Evolutionary conservation across 148 eudicot genomes (phyloP).

Genomic region (Fallopia convolvulus): DNA sequence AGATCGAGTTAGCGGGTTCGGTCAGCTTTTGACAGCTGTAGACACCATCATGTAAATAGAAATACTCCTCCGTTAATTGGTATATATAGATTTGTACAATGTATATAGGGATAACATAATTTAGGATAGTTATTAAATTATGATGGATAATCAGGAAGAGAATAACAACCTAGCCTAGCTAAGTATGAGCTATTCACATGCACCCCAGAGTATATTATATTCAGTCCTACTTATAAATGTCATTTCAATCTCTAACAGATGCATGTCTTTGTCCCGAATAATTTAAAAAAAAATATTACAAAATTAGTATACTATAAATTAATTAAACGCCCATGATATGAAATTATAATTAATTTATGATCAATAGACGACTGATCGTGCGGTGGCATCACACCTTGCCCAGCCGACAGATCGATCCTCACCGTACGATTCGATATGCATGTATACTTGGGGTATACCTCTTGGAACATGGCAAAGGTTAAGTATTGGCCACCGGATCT

Average conservation of each 20-base stretch:
- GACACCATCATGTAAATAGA: no score
- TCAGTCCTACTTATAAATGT: conserved; percentile 25
- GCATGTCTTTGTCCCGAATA: conserved; percentile 11
- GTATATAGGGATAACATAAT: no score
- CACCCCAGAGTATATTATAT: conserved; percentile 31
- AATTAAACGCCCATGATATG: background rate
- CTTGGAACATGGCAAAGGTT: conserved; percentile 9
- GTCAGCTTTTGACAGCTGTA: no score
- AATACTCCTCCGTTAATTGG: no score
- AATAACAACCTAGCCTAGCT: conserved; percentile 22
- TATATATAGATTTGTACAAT: no score
- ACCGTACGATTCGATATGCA: background rate
- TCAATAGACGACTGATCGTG: background rate
- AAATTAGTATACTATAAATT: background rate
- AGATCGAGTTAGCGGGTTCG: no score
- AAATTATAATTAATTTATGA: background rate
- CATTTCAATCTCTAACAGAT: background rate
- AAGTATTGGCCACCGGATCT: background rate
- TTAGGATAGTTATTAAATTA: background rate
- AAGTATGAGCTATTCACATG: conserved; percentile 40
- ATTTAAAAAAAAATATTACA: conserved; percentile 8
- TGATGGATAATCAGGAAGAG: background rate
- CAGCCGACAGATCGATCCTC: background rate
- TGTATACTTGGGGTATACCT: background rate
- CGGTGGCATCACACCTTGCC: conserved; percentile 1